phyloP scores from a whole-genome alignment of 2,329 filamentous ascomycete genomes.

The Trichoderma koningii region DNA sequence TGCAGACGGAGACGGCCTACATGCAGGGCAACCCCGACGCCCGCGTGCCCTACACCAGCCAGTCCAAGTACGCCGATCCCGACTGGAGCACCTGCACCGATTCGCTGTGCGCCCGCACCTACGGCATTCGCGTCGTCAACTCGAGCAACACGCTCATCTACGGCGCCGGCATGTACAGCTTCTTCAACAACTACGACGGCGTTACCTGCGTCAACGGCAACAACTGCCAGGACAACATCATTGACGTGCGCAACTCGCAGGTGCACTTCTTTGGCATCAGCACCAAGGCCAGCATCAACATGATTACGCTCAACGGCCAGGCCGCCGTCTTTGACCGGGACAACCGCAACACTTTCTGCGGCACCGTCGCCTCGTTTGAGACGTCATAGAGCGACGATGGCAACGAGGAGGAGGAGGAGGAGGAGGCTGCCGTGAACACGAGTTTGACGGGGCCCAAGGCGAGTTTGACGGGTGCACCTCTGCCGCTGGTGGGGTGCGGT shows the following conservation, averaged over 20 bases:
- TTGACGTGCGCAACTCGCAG: conserved; percentile 68
- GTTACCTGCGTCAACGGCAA: conserved; percentile 62
- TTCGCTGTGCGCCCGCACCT: conserved; percentile 68
- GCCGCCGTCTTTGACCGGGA: conserved; percentile 57
- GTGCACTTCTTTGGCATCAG: conserved; percentile 68
- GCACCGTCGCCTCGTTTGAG: conserved; percentile 58
- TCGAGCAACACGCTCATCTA: conserved; percentile 69
- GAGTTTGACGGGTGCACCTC: background rate
- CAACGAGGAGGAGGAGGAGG: background rate
- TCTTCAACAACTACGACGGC: conserved; percentile 81
- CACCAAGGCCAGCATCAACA: conserved; percentile 74
- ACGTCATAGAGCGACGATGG: conserved; percentile 32
- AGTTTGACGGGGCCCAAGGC: conserved; percentile 6
- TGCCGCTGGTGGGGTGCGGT: conserved; percentile 4
- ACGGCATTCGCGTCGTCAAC: conserved; percentile 71
- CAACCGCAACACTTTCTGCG: conserved; percentile 68
- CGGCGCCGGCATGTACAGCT: conserved; percentile 76
- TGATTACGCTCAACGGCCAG: conserved; percentile 65
- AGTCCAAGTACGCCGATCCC: conserved; percentile 64
- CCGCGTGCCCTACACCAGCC: conserved; percentile 62
- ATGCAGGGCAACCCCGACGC: conserved; percentile 82
- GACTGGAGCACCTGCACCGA: conserved; percentile 63
- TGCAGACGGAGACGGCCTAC: conserved; percentile 89
- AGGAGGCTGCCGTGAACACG: conserved; percentile 1
- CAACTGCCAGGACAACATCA: conserved; percentile 77